Conservation (phyloP, 2,329 filamentous ascomycete genomes). For the Akanthomyces dipterigenus region DNA sequence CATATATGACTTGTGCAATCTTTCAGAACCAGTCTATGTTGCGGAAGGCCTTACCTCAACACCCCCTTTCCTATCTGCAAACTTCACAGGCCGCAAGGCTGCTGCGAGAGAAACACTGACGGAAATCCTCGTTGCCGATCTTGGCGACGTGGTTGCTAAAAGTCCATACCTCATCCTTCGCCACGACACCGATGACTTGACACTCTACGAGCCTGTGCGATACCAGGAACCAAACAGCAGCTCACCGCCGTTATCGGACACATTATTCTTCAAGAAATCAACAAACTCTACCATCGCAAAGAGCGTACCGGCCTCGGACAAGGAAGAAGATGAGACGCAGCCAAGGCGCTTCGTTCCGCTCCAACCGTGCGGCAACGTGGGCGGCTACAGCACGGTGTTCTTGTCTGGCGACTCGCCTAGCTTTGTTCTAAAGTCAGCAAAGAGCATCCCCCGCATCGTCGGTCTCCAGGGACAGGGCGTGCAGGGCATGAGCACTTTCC, state of each 20-base stretch:
- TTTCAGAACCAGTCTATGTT: constrained; percentile 64
- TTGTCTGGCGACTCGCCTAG: constrained; percentile 72
- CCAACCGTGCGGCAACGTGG: constrained; percentile 55
- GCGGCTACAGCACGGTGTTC: constrained; percentile 75
- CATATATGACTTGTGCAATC: constrained; percentile 70
- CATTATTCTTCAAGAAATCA: constrained; percentile 70
- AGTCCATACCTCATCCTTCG: constrained; percentile 78
- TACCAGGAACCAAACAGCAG: constrained; percentile 29
- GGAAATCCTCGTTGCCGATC: constrained; percentile 76
- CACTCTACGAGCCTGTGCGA: constrained; percentile 77
- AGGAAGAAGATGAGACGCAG: constrained; percentile 43
- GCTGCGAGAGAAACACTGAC: constrained; percentile 65
- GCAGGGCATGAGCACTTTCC: constrained; percentile 66
- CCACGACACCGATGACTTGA: constrained; percentile 72
- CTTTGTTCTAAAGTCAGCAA: constrained; percentile 76
- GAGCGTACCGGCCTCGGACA: constrained; percentile 39
- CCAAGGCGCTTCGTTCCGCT: constrained; percentile 44
- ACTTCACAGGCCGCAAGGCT: constrained; percentile 62
- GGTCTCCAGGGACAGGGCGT: constrained; percentile 62
- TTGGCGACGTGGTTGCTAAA: constrained; percentile 66
- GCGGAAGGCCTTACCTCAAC: constrained; percentile 73
- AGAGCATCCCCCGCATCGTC: constrained; percentile 69
- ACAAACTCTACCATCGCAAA: constrained; percentile 62
- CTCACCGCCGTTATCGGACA: constrained; percentile 36
- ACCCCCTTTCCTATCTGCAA: constrained; percentile 66